phyloP scores from a whole-genome alignment of 1,284 basidiomycete species.

The Retiboletus flavoniger region DNA sequence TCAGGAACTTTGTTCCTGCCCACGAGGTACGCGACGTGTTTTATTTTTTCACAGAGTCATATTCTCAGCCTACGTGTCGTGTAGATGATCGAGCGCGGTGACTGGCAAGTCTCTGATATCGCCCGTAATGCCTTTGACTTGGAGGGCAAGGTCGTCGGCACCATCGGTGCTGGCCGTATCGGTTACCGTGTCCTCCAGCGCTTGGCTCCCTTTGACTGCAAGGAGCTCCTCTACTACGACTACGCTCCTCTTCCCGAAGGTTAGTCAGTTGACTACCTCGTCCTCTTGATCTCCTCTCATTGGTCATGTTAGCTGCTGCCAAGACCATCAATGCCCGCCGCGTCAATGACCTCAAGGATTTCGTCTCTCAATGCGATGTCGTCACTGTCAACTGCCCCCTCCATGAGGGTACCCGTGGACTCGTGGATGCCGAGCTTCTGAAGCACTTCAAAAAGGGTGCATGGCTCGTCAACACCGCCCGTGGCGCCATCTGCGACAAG shows the following conservation, averaged over 20 bases:
- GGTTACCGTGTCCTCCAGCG: slow-evolving; percentile 91
- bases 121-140: slow-evolving; percentile 85
- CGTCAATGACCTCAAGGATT: slow-evolving; percentile 82
- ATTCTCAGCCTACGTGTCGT: not conserved
- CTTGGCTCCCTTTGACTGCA: slow-evolving; percentile 83
- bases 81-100: slow-evolving; percentile 80
- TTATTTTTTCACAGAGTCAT: not conserved
- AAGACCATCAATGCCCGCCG: slow-evolving; percentile 73
- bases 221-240: slow-evolving; percentile 93
- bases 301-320: slow-evolving; percentile 50
- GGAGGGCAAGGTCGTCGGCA: slow-evolving; percentile 89
- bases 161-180: slow-evolving; percentile 84
- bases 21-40: slow-evolving; percentile 43
- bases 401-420: slow-evolving; percentile 82
- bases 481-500: slow-evolving; percentile 89
- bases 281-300: not conserved
- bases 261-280: slow-evolving; percentile 24
- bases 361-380: slow-evolving; percentile 82
- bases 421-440: slow-evolving; percentile 82
- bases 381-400: slow-evolving; percentile 90
- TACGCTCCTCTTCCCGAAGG: slow-evolving; percentile 79
- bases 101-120: slow-evolving; percentile 83
- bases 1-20: slow-evolving; percentile 71
- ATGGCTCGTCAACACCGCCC: slow-evolving; percentile 94
- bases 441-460: slow-evolving; percentile 88